phyloP scores from a whole-genome alignment of 2,329 filamentous ascomycete species.

The Ceratocystiopsis sp. region DNA sequence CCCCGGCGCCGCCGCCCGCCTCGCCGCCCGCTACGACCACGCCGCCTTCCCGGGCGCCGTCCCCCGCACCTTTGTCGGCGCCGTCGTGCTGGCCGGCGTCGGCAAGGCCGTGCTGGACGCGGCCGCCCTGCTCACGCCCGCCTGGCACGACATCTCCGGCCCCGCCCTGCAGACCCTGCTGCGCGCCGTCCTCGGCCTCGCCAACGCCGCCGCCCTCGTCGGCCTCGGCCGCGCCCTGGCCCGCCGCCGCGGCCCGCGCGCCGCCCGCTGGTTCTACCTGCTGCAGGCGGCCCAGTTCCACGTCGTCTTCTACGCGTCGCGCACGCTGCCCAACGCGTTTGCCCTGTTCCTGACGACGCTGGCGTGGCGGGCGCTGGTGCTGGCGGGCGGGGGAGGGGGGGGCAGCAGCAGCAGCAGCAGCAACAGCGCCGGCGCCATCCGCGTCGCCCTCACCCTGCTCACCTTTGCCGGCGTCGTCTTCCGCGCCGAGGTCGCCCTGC shows the following conservation, averaged over 20 bases:
- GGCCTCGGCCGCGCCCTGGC: conserved; percentile 47
- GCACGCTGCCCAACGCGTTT: conserved; percentile 92
- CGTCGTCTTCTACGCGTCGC: conserved; percentile 77
- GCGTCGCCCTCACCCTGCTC: conserved; percentile 54
- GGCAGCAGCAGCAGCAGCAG: conserved; percentile 1
- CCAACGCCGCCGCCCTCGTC: conserved; percentile 54
- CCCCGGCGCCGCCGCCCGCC: conserved; percentile 29
- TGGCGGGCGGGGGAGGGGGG: too few relatives aligned
- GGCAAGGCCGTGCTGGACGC: conserved; percentile 38
- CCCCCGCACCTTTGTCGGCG: conserved; percentile 75
- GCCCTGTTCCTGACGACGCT: conserved; percentile 53
- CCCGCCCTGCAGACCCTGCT: conserved; percentile 44
- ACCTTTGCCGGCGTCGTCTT: conserved; percentile 73
- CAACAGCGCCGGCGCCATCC: conserved; percentile 28
- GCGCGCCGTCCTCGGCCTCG: conserved; percentile 57
- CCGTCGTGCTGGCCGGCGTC: conserved; percentile 57
- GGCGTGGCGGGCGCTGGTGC: conserved; percentile 34
- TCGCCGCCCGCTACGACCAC: conserved; percentile 65
- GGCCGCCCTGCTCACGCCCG: too few relatives aligned
- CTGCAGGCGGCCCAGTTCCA: conserved; percentile 82
- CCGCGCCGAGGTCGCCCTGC: conserved; percentile 71
- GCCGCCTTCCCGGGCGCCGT: conserved; percentile 80
- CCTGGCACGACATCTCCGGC: too few relatives aligned
- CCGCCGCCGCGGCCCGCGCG: conserved; percentile 47
- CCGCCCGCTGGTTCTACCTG: conserved; percentile 62